Evolutionary conservation across 129 eudicot genomes (phyloP).

Genomic region (Ambrosia trifida): DNA sequence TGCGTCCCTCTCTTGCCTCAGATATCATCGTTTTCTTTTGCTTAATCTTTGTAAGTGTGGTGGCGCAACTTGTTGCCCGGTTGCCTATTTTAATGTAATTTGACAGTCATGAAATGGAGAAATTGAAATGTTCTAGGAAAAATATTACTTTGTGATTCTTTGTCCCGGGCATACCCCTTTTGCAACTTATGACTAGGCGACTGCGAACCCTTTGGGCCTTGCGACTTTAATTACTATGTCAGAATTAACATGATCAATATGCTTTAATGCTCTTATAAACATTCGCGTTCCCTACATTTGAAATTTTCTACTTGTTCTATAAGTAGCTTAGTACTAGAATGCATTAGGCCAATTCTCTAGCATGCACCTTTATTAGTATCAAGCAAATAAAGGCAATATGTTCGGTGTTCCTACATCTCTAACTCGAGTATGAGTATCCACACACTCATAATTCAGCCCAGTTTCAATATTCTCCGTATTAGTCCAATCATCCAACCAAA

Average conservation of each 20-base stretch:
- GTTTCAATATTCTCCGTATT: no score
- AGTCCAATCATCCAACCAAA: no score
- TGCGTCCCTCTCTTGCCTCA: neutral
- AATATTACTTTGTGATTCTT: no score
- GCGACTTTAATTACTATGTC: neutral
- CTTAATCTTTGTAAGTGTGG: no score
- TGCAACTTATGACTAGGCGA: no score
- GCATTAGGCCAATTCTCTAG: constrained; percentile 11
- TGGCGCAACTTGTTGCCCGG: no score
- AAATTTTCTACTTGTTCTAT: neutral
- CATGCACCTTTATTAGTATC: constrained; percentile 16
- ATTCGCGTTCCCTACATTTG: neutral
- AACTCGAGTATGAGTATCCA: neutral
- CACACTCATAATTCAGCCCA: no score
- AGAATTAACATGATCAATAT: neutral
- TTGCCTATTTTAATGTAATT: no score
- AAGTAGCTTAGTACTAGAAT: constrained; percentile 13
- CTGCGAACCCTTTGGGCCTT: no score
- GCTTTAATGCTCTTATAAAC: constrained; percentile 9
- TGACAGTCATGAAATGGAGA: no score
- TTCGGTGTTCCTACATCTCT: constrained; percentile 1
- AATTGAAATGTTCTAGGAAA: no score
- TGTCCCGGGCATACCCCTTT: no score
- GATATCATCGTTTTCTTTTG: neutral
- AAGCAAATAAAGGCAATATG: constrained; percentile 12